Base-by-base conservation (phyloP, 2,329 filamentous ascomycete species). In the Cytospora paraplurivora region DNA sequence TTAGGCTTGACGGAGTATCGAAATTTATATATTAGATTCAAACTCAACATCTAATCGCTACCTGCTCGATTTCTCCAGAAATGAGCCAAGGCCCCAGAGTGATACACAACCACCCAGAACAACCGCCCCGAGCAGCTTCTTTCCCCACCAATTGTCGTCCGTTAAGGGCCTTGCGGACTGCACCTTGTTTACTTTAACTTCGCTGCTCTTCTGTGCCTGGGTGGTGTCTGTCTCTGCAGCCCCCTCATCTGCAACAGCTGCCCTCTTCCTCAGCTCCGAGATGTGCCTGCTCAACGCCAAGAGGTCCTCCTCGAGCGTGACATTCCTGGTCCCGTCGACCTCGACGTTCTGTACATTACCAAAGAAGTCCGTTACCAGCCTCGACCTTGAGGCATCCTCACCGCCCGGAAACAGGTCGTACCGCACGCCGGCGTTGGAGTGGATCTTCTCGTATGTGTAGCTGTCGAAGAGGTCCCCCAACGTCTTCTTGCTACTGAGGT, bases 291-390 rank as follows among this genome's bases (percentile, higher is more conserved):
- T 90, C 55, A 97, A 82, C n/a, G 88, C 85, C 38, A 90, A 78
- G 66, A 97, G 77, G 70, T 97, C 93, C 69, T 93, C 88, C 56
- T 88, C 87, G 53, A 87, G 82, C 44, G 78, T 84, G 60, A 79
- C 77, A 65, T 83, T 84, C 63, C 84, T 81, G 52, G 81, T 79
- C 33, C 82, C 82, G 68, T 95, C 91, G 4, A 98, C 94, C 76
- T 98, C 95, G 4, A 99, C 93, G 69, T 94, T 96, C 75, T 99
- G 95, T 15, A 98, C 93, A 74, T 98, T 99, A 32, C 95, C 95
- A 68, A 99, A 98, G 78, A 99, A 99, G 74, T 99, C 95, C 71
- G 96, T 96, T 49, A 99, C 87, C 35, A 95, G 83, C 50, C 93
- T 87, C 69, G 89, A 86, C 60, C 93, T 85, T 0, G 91, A 94